Evolutionary conservation across 2,329 filamentous ascomycete species (phyloP).

Genomic region (Fusarium albosuccineum): DNA sequence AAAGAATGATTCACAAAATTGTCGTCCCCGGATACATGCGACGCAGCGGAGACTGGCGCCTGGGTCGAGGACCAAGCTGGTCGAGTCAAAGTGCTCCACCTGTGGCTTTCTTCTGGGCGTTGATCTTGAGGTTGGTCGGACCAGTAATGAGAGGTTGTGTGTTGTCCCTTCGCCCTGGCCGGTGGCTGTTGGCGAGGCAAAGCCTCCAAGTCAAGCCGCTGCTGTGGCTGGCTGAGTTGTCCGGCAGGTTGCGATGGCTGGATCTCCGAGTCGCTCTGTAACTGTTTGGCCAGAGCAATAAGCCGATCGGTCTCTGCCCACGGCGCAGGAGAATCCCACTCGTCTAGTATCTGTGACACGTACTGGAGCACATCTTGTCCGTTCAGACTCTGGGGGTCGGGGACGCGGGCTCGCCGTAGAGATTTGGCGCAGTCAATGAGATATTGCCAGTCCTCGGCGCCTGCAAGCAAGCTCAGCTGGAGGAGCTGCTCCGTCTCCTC

Average conservation of each 20-base stretch:
- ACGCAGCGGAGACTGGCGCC: constrained; percentile 1
- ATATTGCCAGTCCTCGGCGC: constrained; percentile 52
- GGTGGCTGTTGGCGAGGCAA: constrained; percentile 5
- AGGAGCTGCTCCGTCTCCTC: constrained; percentile 47
- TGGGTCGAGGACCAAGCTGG: constrained; percentile 15
- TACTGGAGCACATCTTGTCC: constrained; percentile 52
- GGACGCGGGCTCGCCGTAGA: constrained; percentile 35
- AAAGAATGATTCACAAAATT: not conserved
- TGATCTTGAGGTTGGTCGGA: constrained; percentile 35
- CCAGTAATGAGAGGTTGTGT: constrained; percentile 49
- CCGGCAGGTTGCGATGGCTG: constrained; percentile 24
- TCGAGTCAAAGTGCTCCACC: constrained; percentile 24
- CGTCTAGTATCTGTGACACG: constrained; percentile 44
- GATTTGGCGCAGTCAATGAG: constrained; percentile 52
- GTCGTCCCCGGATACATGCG: constrained; percentile 9
- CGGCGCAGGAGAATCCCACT: constrained; percentile 25
- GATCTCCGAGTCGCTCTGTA: constrained; percentile 43
- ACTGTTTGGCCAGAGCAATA: constrained; percentile 48
- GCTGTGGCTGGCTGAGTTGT: constrained; percentile 14
- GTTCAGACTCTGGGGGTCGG: constrained; percentile 42
- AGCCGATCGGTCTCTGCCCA: constrained; percentile 55
- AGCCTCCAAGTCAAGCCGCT: constrained; percentile 12
- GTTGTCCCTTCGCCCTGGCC: constrained; percentile 22
- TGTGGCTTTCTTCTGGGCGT: constrained; percentile 26
- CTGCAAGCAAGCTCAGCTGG: constrained; percentile 50